These are phyloP conservation scores for Suillus discolor DNA, from an alignment of 768 basidiomycete genomes.

Conservation along the genomic window DNA sequence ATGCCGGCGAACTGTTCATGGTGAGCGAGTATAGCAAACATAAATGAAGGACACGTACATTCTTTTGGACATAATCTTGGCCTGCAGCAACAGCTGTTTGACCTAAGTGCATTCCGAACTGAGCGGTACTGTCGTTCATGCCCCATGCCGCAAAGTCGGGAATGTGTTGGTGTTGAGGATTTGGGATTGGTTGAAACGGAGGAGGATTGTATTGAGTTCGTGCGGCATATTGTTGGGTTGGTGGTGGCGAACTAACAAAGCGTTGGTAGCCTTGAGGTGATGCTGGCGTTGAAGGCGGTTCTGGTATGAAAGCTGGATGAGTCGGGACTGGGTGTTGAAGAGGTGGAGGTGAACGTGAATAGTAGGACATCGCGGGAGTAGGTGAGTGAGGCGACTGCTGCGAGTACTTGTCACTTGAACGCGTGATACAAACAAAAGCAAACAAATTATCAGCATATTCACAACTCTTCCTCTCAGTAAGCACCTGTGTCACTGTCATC, in stretches of 20 bases:
- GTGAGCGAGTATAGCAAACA: constrained; percentile 10
- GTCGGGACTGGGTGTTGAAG: constrained; percentile 89
- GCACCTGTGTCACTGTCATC: too few relatives aligned
- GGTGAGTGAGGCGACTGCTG: neutral
- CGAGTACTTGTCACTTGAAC: too few relatives aligned
- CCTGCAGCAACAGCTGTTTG: constrained; percentile 90
- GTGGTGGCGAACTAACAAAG: constrained; percentile 59
- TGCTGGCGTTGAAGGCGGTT: constrained; percentile 71
- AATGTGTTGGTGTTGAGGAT: constrained; percentile 37
- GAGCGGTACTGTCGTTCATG: constrained; percentile 90
- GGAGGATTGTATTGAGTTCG: constrained; percentile 42
- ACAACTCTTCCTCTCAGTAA: too few relatives aligned
- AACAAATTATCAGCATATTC: too few relatives aligned
- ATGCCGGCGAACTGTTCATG: constrained; percentile 70
- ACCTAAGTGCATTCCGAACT: constrained; percentile 96
- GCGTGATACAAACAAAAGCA: too few relatives aligned
- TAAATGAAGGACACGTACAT: constrained; percentile 52
- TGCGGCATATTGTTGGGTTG: constrained; percentile 27
- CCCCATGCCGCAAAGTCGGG: constrained; percentile 73
- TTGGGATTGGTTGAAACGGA: constrained; percentile 50
- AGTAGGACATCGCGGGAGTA: constrained; percentile 25
- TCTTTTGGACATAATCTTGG: constrained; percentile 94
- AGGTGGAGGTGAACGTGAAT: constrained; percentile 69
- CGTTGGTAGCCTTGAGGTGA: constrained; percentile 79
- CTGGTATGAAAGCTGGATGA: constrained; percentile 83